phyloP scores from a whole-genome alignment of 2,329 filamentous ascomycete species.

The Phaeosphaeriaceae sp. region DNA sequence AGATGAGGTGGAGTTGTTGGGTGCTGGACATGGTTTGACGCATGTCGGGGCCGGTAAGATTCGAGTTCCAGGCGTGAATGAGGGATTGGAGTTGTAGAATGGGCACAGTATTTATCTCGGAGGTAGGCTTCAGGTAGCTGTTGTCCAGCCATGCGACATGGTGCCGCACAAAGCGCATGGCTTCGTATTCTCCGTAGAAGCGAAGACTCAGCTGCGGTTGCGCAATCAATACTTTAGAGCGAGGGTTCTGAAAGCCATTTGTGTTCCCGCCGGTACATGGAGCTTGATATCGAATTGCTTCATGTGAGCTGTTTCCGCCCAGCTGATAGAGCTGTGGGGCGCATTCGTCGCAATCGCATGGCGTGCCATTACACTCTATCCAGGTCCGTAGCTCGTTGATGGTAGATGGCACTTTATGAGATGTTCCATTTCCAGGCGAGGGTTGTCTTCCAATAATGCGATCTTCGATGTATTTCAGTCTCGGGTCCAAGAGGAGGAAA shows the following conservation, averaged over 20 bases:
- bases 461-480: slow-evolving; percentile 18
- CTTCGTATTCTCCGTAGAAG: slow-evolving; percentile 23
- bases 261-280: not conserved
- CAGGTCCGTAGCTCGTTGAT: slow-evolving; percentile 8
- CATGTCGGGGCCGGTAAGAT: slow-evolving; percentile 12
- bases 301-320: slow-evolving; percentile 11
- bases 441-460: slow-evolving; percentile 15
- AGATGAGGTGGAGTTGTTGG: slow-evolving; percentile 14
- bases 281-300: slow-evolving; percentile 6
- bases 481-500: slow-evolving; percentile 20
- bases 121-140: slow-evolving; percentile 13
- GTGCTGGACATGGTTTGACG: slow-evolving; percentile 10
- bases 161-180: slow-evolving; percentile 21
- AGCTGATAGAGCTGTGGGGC: slow-evolving; percentile 20
- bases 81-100: slow-evolving; percentile 14
- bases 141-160: slow-evolving; percentile 20
- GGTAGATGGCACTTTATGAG: slow-evolving; percentile 4
- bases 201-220: slow-evolving; percentile 7
- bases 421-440: not conserved
- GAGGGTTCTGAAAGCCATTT: not conserved
- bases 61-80: slow-evolving; percentile 13
- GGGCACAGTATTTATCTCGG: not conserved
- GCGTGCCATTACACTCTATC: slow-evolving; percentile 7
- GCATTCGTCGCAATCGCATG: slow-evolving; percentile 22
- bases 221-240: not conserved